Evolutionary conservation across 306 rosid genomes (phyloP).

Genomic region (Prunus kanzakura): DNA sequence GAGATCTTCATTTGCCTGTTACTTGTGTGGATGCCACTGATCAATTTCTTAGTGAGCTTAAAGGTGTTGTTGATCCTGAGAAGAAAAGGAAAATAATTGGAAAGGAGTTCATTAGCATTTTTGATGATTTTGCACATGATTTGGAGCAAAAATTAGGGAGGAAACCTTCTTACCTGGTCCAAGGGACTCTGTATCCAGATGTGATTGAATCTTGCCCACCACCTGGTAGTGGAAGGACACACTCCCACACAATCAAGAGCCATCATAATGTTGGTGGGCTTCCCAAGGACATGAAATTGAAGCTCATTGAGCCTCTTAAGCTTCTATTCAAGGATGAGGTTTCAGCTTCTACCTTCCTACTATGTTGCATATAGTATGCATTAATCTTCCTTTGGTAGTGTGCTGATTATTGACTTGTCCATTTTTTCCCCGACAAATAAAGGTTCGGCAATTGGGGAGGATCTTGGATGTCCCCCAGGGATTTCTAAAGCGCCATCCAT

Average conservation of each 20-base stretch:
- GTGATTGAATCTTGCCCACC: conserved; percentile 99
- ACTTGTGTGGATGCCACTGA: conserved; percentile 72
- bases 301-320: conserved; percentile 91
- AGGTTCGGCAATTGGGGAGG: conserved; percentile 87
- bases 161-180: conserved; percentile 71
- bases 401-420: conserved; percentile 4
- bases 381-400: neutral
- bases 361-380: neutral
- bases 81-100: conserved; percentile 88
- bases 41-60: conserved; percentile 67
- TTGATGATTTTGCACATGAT: conserved; percentile 74
- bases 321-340: conserved; percentile 97
- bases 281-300: conserved; percentile 94
- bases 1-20: conserved; percentile 84
- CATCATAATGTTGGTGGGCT: conserved; percentile 99
- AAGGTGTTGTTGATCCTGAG: conserved; percentile 94
- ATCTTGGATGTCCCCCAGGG: conserved; percentile 73
- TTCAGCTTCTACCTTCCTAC: conserved; percentile 22
- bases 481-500: conserved; percentile 91
- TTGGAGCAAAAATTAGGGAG: conserved; percentile 62
- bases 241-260: conserved; percentile 96
- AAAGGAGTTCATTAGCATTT: conserved; percentile 76
- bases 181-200: conserved; percentile 90
- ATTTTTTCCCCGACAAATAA: neutral
- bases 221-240: conserved; percentile 86